Percentiles rank a stretch among this genome's conserved stretches.
Evolutionary conservation across 208 protist genomes (phyloP).

Genomic region (Vickermania spadyakhi): DNA sequence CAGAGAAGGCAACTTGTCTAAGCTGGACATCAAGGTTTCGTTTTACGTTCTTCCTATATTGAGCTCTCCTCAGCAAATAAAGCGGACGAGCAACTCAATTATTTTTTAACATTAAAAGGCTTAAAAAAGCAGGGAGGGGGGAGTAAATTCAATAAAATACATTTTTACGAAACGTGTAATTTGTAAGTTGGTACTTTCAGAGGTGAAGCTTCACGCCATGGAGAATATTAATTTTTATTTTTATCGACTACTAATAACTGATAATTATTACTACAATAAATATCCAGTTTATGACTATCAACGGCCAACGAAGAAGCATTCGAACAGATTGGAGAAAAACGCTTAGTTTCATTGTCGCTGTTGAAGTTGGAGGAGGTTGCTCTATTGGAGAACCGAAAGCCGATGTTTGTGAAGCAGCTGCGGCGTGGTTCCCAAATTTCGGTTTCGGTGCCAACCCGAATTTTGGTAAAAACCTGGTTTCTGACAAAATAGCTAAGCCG

Average conservation of each 20-base stretch:
- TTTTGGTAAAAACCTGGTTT: constrained; percentile 67
- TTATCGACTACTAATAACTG: constrained; percentile 58
- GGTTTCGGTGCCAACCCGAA: constrained; percentile 36
- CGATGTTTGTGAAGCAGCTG: not conserved
- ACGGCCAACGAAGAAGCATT: constrained; percentile 62
- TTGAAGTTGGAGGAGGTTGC: not conserved
- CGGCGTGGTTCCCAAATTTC: not conserved
- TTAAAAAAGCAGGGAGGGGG: too few relatives aligned
- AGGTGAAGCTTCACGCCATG: too few relatives aligned
- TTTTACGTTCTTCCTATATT: too few relatives aligned
- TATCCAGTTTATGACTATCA: constrained; percentile 66
- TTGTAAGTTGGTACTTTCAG: too few relatives aligned
- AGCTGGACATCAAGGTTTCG: not conserved
- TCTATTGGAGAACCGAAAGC: constrained; percentile 5
- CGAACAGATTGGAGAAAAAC: constrained; percentile 63
- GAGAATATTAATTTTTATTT: too few relatives aligned
- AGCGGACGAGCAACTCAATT: too few relatives aligned
- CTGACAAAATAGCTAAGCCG: constrained; percentile 75
- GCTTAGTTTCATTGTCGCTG: constrained; percentile 37
- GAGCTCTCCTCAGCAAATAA: too few relatives aligned
- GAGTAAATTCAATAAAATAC: too few relatives aligned
- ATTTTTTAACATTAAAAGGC: too few relatives aligned
- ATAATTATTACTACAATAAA: constrained; percentile 60
- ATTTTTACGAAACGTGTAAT: too few relatives aligned
- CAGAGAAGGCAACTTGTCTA: not conserved